phyloP scores from a whole-genome alignment of 2,329 filamentous ascomycete species.

The Albophoma yamanashiensis region DNA sequence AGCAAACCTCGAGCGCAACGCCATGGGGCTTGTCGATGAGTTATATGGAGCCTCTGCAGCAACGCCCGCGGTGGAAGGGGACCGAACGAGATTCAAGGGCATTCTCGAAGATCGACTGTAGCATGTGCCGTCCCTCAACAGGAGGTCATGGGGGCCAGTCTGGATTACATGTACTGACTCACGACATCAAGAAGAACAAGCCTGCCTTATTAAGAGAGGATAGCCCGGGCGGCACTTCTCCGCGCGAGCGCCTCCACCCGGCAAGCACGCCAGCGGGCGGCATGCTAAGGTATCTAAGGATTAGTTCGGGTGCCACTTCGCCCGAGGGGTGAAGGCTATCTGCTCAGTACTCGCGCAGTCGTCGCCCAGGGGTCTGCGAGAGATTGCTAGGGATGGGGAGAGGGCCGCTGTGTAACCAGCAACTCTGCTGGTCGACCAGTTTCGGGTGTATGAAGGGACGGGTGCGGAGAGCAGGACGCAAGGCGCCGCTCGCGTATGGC shows the following conservation, averaged over 20 bases:
- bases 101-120: background rate
- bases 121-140: background rate
- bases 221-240: background rate
- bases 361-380: background rate
- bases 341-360: background rate
- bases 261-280: background rate
- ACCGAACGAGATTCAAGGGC: background rate
- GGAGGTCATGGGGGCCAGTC: background rate
- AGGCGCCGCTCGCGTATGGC: background rate
- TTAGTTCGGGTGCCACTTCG: background rate
- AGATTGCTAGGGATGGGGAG: background rate
- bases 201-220: background rate
- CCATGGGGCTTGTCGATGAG: background rate
- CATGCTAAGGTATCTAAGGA: background rate
- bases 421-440: background rate
- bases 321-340: background rate
- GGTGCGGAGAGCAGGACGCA: background rate
- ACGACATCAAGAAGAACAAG: background rate
- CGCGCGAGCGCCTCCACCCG: background rate
- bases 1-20: background rate
- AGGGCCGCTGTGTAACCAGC: background rate
- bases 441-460: background rate
- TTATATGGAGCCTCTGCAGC: background rate
- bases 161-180: conserved; percentile 1
- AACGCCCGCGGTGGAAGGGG: background rate